These are phyloP conservation scores for Candida hungchunana DNA, from an alignment of 805 yeast genomes.

Conservation along the genomic window DNA sequence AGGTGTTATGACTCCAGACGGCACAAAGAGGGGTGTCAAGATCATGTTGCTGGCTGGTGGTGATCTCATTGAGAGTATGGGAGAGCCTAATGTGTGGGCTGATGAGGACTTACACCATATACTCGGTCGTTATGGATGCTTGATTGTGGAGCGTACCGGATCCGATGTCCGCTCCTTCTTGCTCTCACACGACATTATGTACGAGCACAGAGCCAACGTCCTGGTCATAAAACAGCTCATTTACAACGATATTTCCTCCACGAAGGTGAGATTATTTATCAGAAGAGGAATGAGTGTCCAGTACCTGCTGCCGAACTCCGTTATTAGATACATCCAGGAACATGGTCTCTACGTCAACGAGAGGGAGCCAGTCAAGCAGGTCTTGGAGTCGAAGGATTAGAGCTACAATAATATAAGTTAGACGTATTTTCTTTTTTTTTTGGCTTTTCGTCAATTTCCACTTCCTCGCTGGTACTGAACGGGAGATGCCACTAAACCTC, in stretches of 20 bases:
- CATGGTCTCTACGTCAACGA: slow-evolving; percentile 81
- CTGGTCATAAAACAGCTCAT: slow-evolving; percentile 93
- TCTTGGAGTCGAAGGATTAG: slow-evolving; percentile 42
- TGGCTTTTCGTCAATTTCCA: slow-evolving; percentile 1
- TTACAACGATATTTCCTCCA: slow-evolving; percentile 92
- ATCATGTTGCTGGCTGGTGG: slow-evolving; percentile 98
- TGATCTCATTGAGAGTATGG: slow-evolving; percentile 96
- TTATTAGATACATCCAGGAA: slow-evolving; percentile 91
- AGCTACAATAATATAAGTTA: too few species aligned
- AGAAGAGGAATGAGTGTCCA: slow-evolving; percentile 97
- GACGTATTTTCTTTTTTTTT: too few species aligned
- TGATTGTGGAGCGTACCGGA: slow-evolving; percentile 96
- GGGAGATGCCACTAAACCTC: slow-evolving; percentile 87
- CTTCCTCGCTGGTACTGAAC: slow-evolving; percentile 25
- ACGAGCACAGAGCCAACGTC: slow-evolving; percentile 90
- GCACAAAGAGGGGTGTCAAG: slow-evolving; percentile 75
- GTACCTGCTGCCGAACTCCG: slow-evolving; percentile 88
- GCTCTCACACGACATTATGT: slow-evolving; percentile 93
- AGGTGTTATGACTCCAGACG: slow-evolving; percentile 63
- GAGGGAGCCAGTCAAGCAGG: slow-evolving; percentile 92
- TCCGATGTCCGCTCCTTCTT: slow-evolving; percentile 91
- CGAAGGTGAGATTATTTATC: slow-evolving; percentile 87
- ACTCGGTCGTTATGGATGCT: slow-evolving; percentile 91
- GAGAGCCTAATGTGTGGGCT: slow-evolving; percentile 99
- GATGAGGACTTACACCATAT: slow-evolving; percentile 93